Evolutionary conservation across 352 stramenopile genomes (phyloP), one percentile per base, ranked within the genome.

Genomic region (Pythium chondricola): DNA sequence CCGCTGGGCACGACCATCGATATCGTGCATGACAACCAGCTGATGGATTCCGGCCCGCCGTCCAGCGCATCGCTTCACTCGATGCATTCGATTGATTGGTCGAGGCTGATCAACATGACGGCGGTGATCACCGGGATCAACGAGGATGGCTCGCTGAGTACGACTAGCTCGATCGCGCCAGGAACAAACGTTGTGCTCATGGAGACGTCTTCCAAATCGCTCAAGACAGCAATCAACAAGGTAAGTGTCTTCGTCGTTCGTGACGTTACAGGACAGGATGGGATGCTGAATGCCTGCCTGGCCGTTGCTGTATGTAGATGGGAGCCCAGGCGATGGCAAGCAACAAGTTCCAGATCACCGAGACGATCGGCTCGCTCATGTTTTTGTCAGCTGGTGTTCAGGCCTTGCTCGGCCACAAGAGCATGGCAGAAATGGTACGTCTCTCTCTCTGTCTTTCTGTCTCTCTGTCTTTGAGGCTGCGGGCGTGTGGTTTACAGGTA

Each of bases 221-320:
- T 93, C 41, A 90, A 93, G 58, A 87, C 70, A 7, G 74, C 79
- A 26, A 88, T 94, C 51, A 87, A 91, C 64, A 89, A 86, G 65
- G 74, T 86, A 52, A 32, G 38, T 40, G 22, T 20, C 14, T n/a
- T 25, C 31, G 16, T 22, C 37, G 14, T 10, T 57, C 17, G 1
- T 37, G 21, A 41, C 8, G 29, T 37, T 26, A 9, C 25, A 45
- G 25, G 37, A 8, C 24, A 42, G 29, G 38, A n/a, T n/a, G 8
- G 29, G 7, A 2, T 36, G 6, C 36, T 27, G 1, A 21, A 16
- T 42, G 17, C 36, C 27, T n/a, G 27, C 36, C 10, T 27, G 16
- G 16, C n/a, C 17, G 16, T 7, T 48, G 5, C 40, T 38, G 25
- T 25, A n/a, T 25, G 6, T 61, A 86, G 78, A 92, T 94, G 83